Evolutionary conservation across 2,329 filamentous ascomycete genomes (phyloP).

Genomic region (Mycosphaerella arachidis): DNA sequence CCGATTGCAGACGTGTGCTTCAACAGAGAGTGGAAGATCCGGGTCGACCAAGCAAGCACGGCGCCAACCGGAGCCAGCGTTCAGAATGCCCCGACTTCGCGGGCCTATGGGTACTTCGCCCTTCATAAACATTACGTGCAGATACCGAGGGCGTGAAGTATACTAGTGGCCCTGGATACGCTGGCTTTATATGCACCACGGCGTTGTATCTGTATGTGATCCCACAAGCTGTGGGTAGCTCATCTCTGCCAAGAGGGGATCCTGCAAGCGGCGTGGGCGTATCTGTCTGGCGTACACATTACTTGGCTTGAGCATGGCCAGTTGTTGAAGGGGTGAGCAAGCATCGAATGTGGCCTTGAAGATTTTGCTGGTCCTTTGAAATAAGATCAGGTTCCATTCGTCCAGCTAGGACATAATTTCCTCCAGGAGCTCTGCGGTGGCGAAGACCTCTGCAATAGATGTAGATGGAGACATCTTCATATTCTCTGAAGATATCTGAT

Average conservation of each 20-base stretch:
- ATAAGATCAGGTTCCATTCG: neutral
- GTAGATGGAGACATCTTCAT: no score
- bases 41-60: neutral
- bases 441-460: no score
- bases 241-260: neutral
- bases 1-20: neutral
- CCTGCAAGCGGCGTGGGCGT: neutral
- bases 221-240: neutral
- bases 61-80: neutral
- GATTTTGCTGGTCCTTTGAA: neutral
- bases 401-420: neutral
- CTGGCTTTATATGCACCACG: neutral
- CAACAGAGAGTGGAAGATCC: neutral
- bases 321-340: neutral
- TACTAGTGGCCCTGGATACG: neutral
- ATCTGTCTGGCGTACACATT: neutral
- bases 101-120: neutral
- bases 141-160: neutral
- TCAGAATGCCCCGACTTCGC: neutral
- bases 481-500: neutral
- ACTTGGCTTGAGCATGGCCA: neutral
- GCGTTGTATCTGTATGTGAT: neutral
- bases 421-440: no score
- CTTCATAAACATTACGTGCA: neutral
- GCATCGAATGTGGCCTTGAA: neutral